phyloP scores from a whole-genome alignment of 116 monocot genomes.

The Posidonia oceanica region DNA sequence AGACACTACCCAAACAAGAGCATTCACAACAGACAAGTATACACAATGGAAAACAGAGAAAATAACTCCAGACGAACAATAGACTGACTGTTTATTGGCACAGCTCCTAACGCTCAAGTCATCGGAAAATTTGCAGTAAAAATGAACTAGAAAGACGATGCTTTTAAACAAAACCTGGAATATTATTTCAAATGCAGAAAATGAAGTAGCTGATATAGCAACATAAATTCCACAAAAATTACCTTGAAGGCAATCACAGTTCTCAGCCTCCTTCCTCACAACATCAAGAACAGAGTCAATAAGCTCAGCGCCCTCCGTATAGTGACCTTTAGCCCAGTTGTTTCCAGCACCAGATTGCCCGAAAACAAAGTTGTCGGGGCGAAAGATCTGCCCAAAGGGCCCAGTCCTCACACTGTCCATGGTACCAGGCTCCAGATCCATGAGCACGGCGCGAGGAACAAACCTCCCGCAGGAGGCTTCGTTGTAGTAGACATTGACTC shows the following conservation, averaged over 20 bases:
- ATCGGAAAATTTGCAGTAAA: too few relatives aligned
- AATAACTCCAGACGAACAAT: too few relatives aligned
- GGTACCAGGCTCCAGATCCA: conserved; percentile 27
- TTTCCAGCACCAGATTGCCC: conserved; percentile 56
- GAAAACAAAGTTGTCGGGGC: conserved; percentile 40
- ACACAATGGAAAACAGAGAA: too few relatives aligned
- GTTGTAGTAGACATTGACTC: conserved; percentile 26
- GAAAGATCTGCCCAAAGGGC: conserved; percentile 25
- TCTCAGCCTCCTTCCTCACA: conserved; percentile 48
- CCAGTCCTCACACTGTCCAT: conserved; percentile 24
- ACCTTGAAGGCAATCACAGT: conserved; percentile 54
- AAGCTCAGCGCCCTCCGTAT: conserved; percentile 55
- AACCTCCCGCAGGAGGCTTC: conserved; percentile 25
- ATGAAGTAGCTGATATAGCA: too few relatives aligned
- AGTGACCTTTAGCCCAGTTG: conserved; percentile 62
- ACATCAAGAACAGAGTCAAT: conserved; percentile 49
- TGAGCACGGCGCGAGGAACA: conserved; percentile 24
- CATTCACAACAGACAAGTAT: too few relatives aligned
- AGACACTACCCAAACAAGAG: too few relatives aligned
- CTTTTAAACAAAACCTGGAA: too few relatives aligned
- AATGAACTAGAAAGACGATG: too few relatives aligned
- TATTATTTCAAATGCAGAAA: too few relatives aligned
- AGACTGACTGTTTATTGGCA: too few relatives aligned
- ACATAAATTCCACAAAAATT: not conserved
- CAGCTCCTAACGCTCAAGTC: too few relatives aligned